Conservation (phyloP, 257 asterid species). For the Nicotiana undulata region DNA sequence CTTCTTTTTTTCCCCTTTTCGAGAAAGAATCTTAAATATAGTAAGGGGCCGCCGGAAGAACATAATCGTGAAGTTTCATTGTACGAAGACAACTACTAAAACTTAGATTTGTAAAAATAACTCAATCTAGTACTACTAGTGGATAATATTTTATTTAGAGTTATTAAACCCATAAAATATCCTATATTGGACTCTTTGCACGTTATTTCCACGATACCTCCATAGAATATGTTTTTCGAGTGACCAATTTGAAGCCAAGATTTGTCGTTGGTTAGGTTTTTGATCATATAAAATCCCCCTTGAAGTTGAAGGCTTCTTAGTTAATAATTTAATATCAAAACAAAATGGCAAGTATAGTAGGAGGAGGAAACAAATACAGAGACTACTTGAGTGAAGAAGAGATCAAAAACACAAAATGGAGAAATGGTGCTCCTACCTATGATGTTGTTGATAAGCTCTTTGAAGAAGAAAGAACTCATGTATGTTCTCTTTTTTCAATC, state of each 20-base stretch:
- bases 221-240: neutral
- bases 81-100: neutral
- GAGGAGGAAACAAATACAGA: slow-evolving; percentile 45
- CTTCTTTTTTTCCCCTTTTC: too few species aligned
- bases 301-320: neutral
- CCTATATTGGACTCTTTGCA: neutral
- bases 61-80: neutral
- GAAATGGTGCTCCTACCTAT: slow-evolving; percentile 58
- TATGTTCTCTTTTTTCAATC: slow-evolving; percentile 7
- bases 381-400: slow-evolving; percentile 56
- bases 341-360: slow-evolving; percentile 25
- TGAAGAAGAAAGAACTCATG: slow-evolving; percentile 71
- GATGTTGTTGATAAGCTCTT: slow-evolving; percentile 63
- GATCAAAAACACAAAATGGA: slow-evolving; percentile 52
- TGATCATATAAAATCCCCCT: neutral
- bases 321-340: neutral
- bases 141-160: neutral
- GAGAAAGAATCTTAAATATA: too few species aligned
- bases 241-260: neutral
- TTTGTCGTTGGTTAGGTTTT: neutral
- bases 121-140: neutral
- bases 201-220: neutral
- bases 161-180: neutral
- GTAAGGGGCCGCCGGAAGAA: neutral
- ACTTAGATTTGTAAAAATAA: neutral